Base-by-base conservation (phyloP, 2,329 filamentous ascomycete species). In the Lecanosticta acicola region DNA sequence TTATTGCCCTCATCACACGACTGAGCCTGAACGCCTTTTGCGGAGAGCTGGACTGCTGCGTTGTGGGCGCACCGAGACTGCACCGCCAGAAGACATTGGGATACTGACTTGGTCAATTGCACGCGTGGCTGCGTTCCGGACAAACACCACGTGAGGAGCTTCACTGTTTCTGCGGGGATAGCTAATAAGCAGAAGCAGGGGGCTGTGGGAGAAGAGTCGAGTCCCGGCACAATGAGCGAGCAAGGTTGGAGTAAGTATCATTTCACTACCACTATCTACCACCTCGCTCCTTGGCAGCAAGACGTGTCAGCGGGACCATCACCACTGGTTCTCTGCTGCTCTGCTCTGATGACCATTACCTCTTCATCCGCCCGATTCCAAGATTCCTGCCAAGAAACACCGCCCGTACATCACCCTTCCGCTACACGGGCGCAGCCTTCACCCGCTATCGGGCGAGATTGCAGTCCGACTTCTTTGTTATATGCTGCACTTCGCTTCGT, bases 191-290 rank as follows among this genome's bases (percentile, higher is more conserved):
- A n/a, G n/a, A n/a, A n/a, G n/a, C n/a, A n/a, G 24, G 24, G 24
- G 11, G 24, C 24, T 5, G 11, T 29, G 7, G 24, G 24, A 11
- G 11, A 5, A 29, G 24, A 29, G 11, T 7, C 24, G 24, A 29
- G 24, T 11, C 11, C 18, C 39, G 18, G 39, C 39, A 18, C 18
- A n/a, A 41, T 33, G 39, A 41, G 39, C 39, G 39, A 41, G 33
- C 24, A 9, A 32, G 39, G 39, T 4, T 11, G 37, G 16, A 36
- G 24, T 29, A 29, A 29, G 24, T 29, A 29, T 29, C 24, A 29
- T 29, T 11, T n/a, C n/a, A n/a, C n/a, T n/a, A n/a, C n/a, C n/a
- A n/a, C n/a, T n/a, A n/a, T n/a, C n/a, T n/a, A n/a, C n/a, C n/a
- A 5, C 34, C 11, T 37, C 34, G 3, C n/a, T 10, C 19, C 34